Percentiles rank a stretch among this genome's conserved stretches.
Evolutionary conservation across 2,329 filamentous ascomycete genomes (phyloP).

Genomic region (Botrytis sinoallii): DNA sequence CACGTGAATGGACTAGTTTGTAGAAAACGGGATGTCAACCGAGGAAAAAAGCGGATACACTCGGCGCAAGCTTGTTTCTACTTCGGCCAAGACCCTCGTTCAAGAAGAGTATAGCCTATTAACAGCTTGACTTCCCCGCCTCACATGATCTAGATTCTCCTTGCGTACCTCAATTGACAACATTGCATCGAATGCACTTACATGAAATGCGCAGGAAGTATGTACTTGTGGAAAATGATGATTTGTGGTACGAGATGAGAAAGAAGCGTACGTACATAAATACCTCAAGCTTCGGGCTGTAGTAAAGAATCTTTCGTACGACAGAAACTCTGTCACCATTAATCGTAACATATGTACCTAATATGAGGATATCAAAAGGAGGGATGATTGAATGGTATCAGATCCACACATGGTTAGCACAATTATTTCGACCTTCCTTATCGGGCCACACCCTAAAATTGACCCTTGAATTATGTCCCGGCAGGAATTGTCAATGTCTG

Average conservation of each 20-base stretch:
- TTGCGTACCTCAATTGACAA: background rate
- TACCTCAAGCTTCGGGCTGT: background rate
- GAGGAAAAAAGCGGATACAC: background rate
- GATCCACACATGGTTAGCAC: background rate
- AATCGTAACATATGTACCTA: background rate
- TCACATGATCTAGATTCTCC: background rate
- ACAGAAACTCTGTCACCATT: background rate
- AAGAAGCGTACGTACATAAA: background rate
- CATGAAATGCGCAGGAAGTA: background rate
- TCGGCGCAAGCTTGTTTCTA: constrained; percentile 3
- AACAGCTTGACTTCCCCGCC: background rate
- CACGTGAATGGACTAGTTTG: background rate
- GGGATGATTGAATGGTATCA: background rate
- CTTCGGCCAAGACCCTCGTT: constrained; percentile 2
- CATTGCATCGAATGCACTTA: background rate
- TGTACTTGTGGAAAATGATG: background rate
- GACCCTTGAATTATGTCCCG: background rate
- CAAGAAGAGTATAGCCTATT: background rate
- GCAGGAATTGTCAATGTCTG: background rate
- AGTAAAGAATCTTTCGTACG: background rate
- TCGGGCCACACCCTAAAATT: background rate
- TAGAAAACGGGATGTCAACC: background rate
- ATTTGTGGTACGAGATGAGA: background rate
- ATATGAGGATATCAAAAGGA: background rate
- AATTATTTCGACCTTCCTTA: background rate